A percentile compares a stretch with the other conserved stretches of the same genome.
phyloP scores from a whole-genome alignment of 2,329 filamentous ascomycete species.

The Cryphonectria carpinicola region DNA sequence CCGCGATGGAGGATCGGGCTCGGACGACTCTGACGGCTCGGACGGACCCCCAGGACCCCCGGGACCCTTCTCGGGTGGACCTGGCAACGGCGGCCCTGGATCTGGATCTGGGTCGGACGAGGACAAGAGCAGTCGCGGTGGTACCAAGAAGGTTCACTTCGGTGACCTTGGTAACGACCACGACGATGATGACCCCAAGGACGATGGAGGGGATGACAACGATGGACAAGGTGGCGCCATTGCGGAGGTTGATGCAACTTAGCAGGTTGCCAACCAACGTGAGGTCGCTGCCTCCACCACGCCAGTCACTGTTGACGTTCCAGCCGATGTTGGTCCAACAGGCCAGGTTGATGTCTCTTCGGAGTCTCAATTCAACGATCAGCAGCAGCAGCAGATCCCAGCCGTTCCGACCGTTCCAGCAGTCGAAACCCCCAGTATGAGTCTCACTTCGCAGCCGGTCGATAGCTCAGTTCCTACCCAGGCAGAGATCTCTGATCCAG shows the following conservation, averaged over 20 bases:
- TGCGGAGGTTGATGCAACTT: not conserved
- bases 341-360: not conserved
- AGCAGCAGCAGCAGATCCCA: not conserved
- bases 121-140: not conserved
- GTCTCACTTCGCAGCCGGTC: not conserved
- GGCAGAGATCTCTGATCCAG: not conserved
- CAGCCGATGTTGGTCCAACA: not conserved
- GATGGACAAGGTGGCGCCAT: conserved; percentile 1
- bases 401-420: too few relatives aligned
- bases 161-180: not conserved
- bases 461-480: not conserved
- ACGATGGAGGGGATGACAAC: conserved; percentile 2
- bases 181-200: not conserved
- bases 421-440: not conserved
- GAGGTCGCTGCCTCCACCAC: not conserved
- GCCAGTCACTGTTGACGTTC: not conserved
- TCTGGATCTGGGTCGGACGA: not conserved
- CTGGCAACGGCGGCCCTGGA: not conserved
- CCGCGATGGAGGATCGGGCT: not conserved
- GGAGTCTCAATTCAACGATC: not conserved
- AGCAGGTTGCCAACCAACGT: not conserved
- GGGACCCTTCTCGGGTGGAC: not conserved
- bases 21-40: not conserved
- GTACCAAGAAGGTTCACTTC: not conserved
- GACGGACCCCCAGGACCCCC: not conserved